A percentile compares a stretch with the other conserved stretches of the same genome.
phyloP scores from a whole-genome alignment of 2,329 filamentous ascomycete species.

The Aspergillus proliferans region DNA sequence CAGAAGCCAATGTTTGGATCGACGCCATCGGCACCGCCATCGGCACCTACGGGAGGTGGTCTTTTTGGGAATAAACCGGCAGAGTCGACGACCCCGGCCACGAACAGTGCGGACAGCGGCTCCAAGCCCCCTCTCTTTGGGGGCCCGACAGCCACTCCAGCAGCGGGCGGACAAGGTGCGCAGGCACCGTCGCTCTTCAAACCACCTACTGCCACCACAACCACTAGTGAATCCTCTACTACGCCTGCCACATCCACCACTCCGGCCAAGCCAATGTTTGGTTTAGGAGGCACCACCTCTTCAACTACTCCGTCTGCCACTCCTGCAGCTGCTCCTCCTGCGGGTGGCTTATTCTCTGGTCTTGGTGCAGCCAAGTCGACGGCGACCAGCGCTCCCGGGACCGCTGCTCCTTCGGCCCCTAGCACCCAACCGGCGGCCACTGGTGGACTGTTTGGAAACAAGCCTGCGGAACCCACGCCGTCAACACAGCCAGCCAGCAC shows the following conservation, averaged over 20 bases:
- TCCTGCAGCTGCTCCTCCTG: constrained; percentile 23
- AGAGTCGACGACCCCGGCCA: constrained; percentile 19
- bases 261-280: constrained; percentile 31
- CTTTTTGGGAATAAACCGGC: constrained; percentile 27
- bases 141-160: constrained; percentile 9
- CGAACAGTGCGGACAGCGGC: constrained; percentile 17
- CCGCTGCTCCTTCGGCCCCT: constrained; percentile 24
- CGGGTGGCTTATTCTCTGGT: constrained; percentile 22
- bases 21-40: constrained; percentile 15
- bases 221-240: constrained; percentile 16
- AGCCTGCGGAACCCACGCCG: constrained; percentile 17
- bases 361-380: constrained; percentile 25
- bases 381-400: constrained; percentile 19
- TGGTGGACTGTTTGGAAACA: constrained; percentile 19
- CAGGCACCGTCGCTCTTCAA: constrained; percentile 26
- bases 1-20: constrained; percentile 25
- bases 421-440: constrained; percentile 15
- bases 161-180: constrained; percentile 10
- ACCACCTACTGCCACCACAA: constrained; percentile 17
- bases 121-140: constrained; percentile 24
- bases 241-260: constrained; percentile 24
- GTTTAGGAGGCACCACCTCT: constrained; percentile 23
- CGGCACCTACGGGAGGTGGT: constrained; percentile 13
- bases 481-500: constrained; percentile 16
- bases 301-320: constrained; percentile 26